phyloP scores from a whole-genome alignment of 441 rosid species.

The Populus hybrid region DNA sequence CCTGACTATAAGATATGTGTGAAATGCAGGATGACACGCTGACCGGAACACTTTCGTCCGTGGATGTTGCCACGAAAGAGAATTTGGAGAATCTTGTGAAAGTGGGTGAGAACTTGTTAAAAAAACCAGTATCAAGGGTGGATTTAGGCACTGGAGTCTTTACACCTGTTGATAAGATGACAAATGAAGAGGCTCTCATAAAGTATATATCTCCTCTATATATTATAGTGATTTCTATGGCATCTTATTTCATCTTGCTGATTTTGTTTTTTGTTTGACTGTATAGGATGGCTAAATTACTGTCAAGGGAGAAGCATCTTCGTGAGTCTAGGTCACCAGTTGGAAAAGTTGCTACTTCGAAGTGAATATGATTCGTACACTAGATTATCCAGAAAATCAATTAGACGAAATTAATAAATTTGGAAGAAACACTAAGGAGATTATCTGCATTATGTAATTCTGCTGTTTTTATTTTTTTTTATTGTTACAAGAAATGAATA shows the following conservation, averaged over 20 bases:
- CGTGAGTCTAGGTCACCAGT: slow-evolving; percentile 22
- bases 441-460: too few species aligned
- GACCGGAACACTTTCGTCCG: slow-evolving; percentile 41
- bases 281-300: slow-evolving; percentile 20
- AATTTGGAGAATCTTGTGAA: slow-evolving; percentile 44
- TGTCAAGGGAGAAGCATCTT: slow-evolving; percentile 26
- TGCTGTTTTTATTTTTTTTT: background rate
- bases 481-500: too few species aligned
- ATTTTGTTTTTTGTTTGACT: background rate
- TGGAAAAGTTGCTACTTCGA: background rate
- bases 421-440: too few species aligned
- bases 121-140: slow-evolving; percentile 40
- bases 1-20: too few species aligned
- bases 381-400: too few species aligned
- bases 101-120: slow-evolving; percentile 47
- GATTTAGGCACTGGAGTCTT: slow-evolving; percentile 42
- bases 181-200: slow-evolving; percentile 38
- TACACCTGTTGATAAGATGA: slow-evolving; percentile 28
- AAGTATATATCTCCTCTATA: slow-evolving; percentile 22
- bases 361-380: background rate
- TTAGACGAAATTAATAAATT: too few species aligned
- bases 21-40: slow-evolving; percentile 22
- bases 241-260: too few species aligned
- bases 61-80: slow-evolving; percentile 45
- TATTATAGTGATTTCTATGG: background rate